These are phyloP conservation scores for Chlorella sp. DNA, from an alignment of 139 green algal genomes.

Conservation along the genomic window DNA sequence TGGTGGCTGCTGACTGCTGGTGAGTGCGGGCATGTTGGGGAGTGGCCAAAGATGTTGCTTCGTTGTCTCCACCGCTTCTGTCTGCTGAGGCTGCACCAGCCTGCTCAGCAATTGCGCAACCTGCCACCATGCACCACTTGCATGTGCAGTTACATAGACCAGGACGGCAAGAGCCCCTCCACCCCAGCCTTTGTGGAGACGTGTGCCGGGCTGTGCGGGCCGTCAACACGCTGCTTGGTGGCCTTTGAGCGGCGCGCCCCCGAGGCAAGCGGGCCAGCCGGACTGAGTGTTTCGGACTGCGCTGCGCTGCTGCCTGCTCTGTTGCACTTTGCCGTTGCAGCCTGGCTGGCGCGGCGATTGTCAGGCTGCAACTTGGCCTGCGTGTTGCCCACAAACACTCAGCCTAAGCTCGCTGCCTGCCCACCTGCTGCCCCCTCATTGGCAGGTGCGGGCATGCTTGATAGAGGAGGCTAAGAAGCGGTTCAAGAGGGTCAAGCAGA, in stretches of 20 bases:
- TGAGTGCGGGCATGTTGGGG: too few relatives aligned
- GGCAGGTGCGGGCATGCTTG: constrained; percentile 32
- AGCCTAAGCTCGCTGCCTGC: background rate
- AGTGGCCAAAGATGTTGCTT: too few relatives aligned
- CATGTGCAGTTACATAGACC: constrained; percentile 53
- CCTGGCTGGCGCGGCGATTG: background rate
- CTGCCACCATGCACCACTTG: too few relatives aligned
- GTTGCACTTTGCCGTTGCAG: background rate
- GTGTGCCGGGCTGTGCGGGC: constrained; percentile 47
- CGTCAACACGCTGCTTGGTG: constrained; percentile 42
- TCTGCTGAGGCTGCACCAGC: too few relatives aligned
- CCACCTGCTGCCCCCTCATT: too few relatives aligned
- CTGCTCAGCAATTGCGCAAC: too few relatives aligned
- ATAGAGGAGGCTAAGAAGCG: constrained; percentile 23
- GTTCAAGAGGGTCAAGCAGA: constrained; percentile 36
- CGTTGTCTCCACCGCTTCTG: too few relatives aligned
- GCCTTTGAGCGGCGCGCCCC: constrained; percentile 49
- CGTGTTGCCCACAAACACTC: background rate
- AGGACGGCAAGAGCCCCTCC: constrained; percentile 33
- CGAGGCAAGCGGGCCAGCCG: constrained; percentile 23
- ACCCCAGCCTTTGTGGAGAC: constrained; percentile 51
- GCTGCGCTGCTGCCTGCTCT: background rate
- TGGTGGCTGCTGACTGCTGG: too few relatives aligned
- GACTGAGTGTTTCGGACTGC: too few relatives aligned
- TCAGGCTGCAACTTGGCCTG: background rate